Conservation (phyloP, 192 early-diverging fungal genomes). For the Coemansia aciculifera region DNA sequence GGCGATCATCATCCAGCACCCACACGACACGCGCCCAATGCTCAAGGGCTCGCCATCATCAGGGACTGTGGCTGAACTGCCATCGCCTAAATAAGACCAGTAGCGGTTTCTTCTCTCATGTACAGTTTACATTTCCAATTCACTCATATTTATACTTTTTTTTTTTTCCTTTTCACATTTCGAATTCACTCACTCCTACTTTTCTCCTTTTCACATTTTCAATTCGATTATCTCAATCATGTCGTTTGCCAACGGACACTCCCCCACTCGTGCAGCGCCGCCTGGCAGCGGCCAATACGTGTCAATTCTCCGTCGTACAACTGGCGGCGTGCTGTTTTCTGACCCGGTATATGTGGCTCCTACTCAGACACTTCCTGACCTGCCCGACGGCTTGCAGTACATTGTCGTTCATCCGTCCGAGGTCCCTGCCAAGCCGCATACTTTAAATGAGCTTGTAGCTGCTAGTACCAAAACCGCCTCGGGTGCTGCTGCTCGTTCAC, state of each 20-base stretch:
- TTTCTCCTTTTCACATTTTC: background rate
- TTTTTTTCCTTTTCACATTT: background rate
- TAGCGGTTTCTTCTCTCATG: background rate
- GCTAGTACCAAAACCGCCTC: background rate
- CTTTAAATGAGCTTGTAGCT: conserved; percentile 26
- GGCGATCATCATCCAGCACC: background rate
- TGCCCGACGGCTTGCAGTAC: conserved; percentile 49
- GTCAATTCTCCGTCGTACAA: conserved; percentile 43
- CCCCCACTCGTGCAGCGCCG: background rate
- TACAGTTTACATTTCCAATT: background rate
- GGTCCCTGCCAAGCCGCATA: conserved; percentile 5
- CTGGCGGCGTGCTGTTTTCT: conserved; percentile 39
- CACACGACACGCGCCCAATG: background rate
- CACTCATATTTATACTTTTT: background rate
- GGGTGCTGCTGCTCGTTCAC: background rate
- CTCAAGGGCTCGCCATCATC: conserved; percentile 11
- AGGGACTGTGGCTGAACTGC: conserved; percentile 1
- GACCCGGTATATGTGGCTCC: conserved; percentile 39
- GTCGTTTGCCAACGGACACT: background rate
- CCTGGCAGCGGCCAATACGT: conserved; percentile 39
- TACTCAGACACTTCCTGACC: conserved; percentile 33
- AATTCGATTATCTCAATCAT: background rate
- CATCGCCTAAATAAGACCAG: background rate
- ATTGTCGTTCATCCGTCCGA: conserved; percentile 43
- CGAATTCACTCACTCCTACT: background rate